Percentiles rank a stretch among this genome's conserved stretches.
Conservation (phyloP, 495 filamentous ascomycete species). For the Xylaria cubensis region DNA sequence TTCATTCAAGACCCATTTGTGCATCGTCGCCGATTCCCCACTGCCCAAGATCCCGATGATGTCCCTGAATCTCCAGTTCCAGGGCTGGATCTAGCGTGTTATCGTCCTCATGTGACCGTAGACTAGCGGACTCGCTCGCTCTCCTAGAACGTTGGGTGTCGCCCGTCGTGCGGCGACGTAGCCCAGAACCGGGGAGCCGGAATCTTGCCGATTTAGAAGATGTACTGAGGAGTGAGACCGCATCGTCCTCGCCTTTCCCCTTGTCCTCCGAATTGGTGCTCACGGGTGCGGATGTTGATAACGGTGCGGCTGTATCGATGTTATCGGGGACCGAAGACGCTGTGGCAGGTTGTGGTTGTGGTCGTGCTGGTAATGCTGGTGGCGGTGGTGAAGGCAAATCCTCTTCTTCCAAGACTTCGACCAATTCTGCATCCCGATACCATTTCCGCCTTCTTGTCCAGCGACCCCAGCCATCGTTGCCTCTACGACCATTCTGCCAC, state of each 20-base stretch:
- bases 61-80: constrained; percentile 53
- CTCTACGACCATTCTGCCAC: constrained; percentile 92
- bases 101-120: constrained; percentile 47
- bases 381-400: constrained; percentile 34
- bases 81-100: constrained; percentile 39
- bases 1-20: constrained; percentile 57
- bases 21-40: constrained; percentile 65
- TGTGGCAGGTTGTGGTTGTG: constrained; percentile 25
- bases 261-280: constrained; percentile 20
- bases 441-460: constrained; percentile 95
- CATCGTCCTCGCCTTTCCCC: constrained; percentile 36
- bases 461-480: constrained; percentile 90
- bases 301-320: neutral
- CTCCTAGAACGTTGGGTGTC: constrained; percentile 42
- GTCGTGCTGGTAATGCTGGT: constrained; percentile 32
- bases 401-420: constrained; percentile 65
- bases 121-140: constrained; percentile 42
- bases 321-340: constrained; percentile 29
- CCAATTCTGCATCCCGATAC: constrained; percentile 94
- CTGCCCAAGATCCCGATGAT: constrained; percentile 44
- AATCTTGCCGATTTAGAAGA: constrained; percentile 39
- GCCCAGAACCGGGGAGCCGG: constrained; percentile 29
- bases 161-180: constrained; percentile 37
- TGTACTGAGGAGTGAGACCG: constrained; percentile 40
- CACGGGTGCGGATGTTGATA: constrained; percentile 7